A percentile compares a stretch with the other conserved stretches of the same genome.
These are phyloP conservation scores for Paulownia fortunei DNA, from an alignment of 257 asterid genomes.

Conservation along the genomic window DNA sequence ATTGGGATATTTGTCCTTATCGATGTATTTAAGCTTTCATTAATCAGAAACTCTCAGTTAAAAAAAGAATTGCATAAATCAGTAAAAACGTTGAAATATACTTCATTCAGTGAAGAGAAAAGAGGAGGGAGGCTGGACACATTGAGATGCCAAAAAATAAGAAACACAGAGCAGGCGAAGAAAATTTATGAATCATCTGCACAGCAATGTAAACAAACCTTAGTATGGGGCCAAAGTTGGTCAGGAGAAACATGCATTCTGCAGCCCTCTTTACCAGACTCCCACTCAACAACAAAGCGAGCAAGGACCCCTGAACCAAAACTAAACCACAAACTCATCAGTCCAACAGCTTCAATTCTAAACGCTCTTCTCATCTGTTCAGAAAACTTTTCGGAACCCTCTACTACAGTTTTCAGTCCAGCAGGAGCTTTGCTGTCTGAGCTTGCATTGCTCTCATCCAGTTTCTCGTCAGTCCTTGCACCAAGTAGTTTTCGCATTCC, in stretches of 20 bases:
- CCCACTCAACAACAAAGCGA: constrained; percentile 99
- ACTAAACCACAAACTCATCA: constrained; percentile 98
- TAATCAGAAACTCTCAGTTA: neutral
- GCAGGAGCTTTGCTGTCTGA: constrained; percentile 60
- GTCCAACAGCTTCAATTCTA: constrained; percentile 97
- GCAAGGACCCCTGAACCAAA: constrained; percentile 94
- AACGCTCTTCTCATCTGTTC: constrained; percentile 91
- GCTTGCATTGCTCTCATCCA: constrained; percentile 58
- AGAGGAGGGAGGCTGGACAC: neutral
- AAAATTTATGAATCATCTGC: constrained; percentile 1
- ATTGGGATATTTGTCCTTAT: neutral
- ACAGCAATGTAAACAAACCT: constrained; percentile 59
- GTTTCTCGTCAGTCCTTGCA: constrained; percentile 82
- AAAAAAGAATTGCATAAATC: constrained; percentile 1
- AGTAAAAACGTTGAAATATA: neutral
- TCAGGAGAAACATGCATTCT: constrained; percentile 99
- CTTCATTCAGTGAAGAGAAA: constrained; percentile 1
- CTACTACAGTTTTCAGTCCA: constrained; percentile 56
- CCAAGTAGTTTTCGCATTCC: constrained; percentile 93
- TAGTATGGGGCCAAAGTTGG: constrained; percentile 98
- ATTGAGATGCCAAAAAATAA: constrained; percentile 7
- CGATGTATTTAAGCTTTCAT: constrained; percentile 3
- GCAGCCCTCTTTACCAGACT: constrained; percentile 95
- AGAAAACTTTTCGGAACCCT: constrained; percentile 70
- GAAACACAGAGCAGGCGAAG: constrained; percentile 9